These are phyloP conservation scores for Floccularia luteovirens DNA, from an alignment of 768 basidiomycete genomes.

Conservation along the genomic window DNA sequence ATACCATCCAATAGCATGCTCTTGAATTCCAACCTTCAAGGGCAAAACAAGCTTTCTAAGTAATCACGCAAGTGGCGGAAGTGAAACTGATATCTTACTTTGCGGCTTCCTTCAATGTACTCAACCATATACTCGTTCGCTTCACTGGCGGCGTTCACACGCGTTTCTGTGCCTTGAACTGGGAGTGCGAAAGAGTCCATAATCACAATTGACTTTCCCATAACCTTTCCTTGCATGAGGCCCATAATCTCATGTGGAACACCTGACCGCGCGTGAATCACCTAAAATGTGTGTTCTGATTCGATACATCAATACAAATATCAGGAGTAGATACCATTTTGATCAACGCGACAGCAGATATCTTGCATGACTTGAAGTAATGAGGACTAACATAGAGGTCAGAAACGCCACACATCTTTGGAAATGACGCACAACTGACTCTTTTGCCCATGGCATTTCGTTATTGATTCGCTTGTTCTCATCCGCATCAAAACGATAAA, in stretches of 20 bases:
- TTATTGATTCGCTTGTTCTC: constrained; percentile 60
- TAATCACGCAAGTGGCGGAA: background rate
- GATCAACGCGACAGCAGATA: constrained; percentile 90
- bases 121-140: constrained; percentile 99
- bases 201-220: constrained; percentile 71
- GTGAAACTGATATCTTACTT: constrained; percentile 34
- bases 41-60: background rate
- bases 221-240: constrained; percentile 94
- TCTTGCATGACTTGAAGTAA: constrained; percentile 86
- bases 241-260: constrained; percentile 99
- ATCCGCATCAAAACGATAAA: constrained; percentile 67
- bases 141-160: constrained; percentile 93
- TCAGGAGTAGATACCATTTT: constrained; percentile 71
- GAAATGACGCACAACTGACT: constrained; percentile 41
- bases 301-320: background rate
- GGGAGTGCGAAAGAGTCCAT: constrained; percentile 97
- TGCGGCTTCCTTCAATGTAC: constrained; percentile 75
- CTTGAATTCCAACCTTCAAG: constrained; percentile 68
- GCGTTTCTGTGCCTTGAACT: constrained; percentile 96
- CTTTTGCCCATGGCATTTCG: constrained; percentile 78
- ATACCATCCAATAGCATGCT: constrained; percentile 95
- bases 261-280: constrained; percentile 96
- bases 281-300: constrained; percentile 54
- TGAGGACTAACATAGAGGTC: constrained; percentile 42
- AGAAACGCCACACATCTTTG: constrained; percentile 1